Conservation (phyloP, 805 yeast genomes). For the Monosporozyma aquatica region DNA sequence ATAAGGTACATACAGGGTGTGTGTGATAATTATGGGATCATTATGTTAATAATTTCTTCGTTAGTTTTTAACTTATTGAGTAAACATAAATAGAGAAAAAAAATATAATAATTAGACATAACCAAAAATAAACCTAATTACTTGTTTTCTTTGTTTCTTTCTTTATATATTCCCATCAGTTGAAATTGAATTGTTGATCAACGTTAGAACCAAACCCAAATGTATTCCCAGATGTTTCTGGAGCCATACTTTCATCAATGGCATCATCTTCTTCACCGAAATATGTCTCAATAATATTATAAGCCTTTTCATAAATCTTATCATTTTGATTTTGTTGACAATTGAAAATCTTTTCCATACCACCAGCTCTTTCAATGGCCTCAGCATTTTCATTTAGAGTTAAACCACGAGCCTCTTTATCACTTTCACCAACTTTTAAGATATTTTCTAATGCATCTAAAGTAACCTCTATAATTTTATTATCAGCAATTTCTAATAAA, state of each 20-base stretch:
- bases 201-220: conserved; percentile 78
- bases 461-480: conserved; percentile 87
- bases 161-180: too few species aligned
- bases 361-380: conserved; percentile 95
- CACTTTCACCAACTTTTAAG: conserved; percentile 87
- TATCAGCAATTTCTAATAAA: conserved; percentile 76
- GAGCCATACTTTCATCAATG: conserved; percentile 70
- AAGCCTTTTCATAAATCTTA: conserved; percentile 86
- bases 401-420: conserved; percentile 65
- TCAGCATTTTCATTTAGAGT: conserved; percentile 78
- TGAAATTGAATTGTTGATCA: conserved; percentile 37
- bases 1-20: too few species aligned
- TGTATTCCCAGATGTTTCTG: conserved; percentile 69
- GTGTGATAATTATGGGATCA: too few species aligned
- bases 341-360: conserved; percentile 90
- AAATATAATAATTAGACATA: background rate
- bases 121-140: too few species aligned
- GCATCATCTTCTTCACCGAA: conserved; percentile 73
- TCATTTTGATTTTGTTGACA: conserved; percentile 90
- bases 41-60: too few species aligned
- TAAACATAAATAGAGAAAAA: background rate
- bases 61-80: too few species aligned
- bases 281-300: conserved; percentile 79
- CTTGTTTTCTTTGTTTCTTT: too few species aligned
- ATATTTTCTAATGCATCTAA: conserved; percentile 92